Base-by-base conservation (phyloP, 352 stramenopile species). In the Saprolegnia parasitica region DNA sequence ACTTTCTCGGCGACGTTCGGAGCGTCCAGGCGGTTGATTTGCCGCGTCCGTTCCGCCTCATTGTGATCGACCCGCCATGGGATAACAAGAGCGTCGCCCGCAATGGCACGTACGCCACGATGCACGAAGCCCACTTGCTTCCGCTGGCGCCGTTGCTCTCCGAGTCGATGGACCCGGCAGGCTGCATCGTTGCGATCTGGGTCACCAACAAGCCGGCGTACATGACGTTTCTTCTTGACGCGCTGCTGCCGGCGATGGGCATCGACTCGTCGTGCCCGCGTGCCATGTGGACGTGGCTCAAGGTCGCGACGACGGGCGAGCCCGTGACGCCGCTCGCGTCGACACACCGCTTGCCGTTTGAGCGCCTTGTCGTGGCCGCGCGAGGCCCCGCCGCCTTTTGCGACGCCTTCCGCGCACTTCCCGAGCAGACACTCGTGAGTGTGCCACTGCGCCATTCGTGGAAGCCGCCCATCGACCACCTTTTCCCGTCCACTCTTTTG, bases 241-340 rank as follows among this genome's bases (percentile, higher is more conserved):
- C 80, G 58, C 68, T 82, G 57, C 74, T 92, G 20, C 80, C 84
- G 0, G 52, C 32, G 20, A 90, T 82, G 84, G 81, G 82, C 0
- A 90, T 90, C 60, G 74, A 71, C 23, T 78, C 77, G 56, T 52
- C 46, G 21, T n/a, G 39, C 15, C 39, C 39, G 15, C 76, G 87
- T 63, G 74, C 76, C 26, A 88, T 77, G 45, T 90, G 84, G 82
- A 87, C 85, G 65, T 92, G 84, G 84, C 78, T 92, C 65, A 92
- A 92, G 62, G 55, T 92, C 0, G 78, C 76, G 64, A 74, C 67
- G 24, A 83, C 72, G 37, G 81, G 77, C 29, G 78, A 88, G 15
- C 73, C 88, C 15, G 82, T 90, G 32, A 81, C 80, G 39, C 82
- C 84, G 29, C 56, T 92, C 16, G 64, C 80, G 40, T 88, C 84